Base-by-base conservation (phyloP, 2,329 filamentous ascomycete genomes). In the Cordyceps militaris region DNA sequence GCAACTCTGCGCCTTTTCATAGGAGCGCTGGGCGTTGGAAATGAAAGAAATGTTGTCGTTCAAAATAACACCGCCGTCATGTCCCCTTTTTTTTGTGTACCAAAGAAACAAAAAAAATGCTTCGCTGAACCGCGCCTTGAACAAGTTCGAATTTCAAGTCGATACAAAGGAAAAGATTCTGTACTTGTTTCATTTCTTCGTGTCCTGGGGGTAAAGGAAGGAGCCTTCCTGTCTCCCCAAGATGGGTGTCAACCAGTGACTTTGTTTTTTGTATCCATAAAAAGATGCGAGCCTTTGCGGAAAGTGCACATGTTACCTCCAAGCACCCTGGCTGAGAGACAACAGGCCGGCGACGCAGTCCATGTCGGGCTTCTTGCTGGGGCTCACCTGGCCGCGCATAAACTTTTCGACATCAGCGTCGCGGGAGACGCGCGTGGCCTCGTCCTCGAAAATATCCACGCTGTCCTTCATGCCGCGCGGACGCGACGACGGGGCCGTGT, bases 261-360 rank as follows among this genome's bases (percentile, higher is more conserved):
- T 32, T 36, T 14, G 13, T 57, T 42, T 36, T 43, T 16, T 43
- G 26, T 38, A 44, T 44, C 11, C 38, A 23, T 44, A 16, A 34
- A 34, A n/a, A n/a, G n/a, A n/a, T n/a, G n/a, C n/a, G n/a, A n/a
- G n/a, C n/a, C n/a, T n/a, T n/a, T n/a, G n/a, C n/a, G n/a, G n/a
- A n/a, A n/a, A n/a, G n/a, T n/a, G n/a, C n/a, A 34, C 4, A 34
- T 34, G 32, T 11, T 32, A 32, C 34, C 84, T 81, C 91, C 92
- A 97, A 67, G 90, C 90, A n/a, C 92, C 93, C 73, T 96, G 89
- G 66, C 91, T 95, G 47, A 97, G 78, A 52, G 89, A 93, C 61
- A 97, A 71, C 62, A 97, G 73, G n/a, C 91, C 91, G 56, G 93
- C 90, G 48, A 96, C 87, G 67, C 91, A 95, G 68, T 95, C 91